Evolutionary conservation across 495 filamentous ascomycete genomes (phyloP).

Genomic region (Aspergillus coremiiformis): DNA sequence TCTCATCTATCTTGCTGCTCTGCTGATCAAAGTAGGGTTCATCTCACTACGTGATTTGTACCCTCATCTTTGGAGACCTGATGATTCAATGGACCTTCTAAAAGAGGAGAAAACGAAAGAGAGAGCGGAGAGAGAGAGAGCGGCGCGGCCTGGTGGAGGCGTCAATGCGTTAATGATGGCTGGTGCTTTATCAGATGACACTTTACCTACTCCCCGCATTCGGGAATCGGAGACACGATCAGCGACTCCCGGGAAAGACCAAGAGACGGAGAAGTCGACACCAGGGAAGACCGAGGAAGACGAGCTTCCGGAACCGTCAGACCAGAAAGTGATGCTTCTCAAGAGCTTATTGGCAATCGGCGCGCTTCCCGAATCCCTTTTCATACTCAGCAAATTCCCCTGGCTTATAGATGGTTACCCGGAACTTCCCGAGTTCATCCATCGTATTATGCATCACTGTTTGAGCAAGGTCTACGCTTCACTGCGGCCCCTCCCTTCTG

Average conservation of each 20-base stretch:
- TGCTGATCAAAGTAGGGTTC: constrained; percentile 96
- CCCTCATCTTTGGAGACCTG: constrained; percentile 80
- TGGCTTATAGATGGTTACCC: constrained; percentile 82
- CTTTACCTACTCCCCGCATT: constrained; percentile 43
- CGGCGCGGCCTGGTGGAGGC: constrained; percentile 54
- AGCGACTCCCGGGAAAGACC: constrained; percentile 43
- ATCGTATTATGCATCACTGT: constrained; percentile 75
- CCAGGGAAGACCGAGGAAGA: constrained; percentile 46
- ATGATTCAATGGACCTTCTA: constrained; percentile 70
- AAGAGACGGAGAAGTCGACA: constrained; percentile 42
- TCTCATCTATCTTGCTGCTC: constrained; percentile 78
- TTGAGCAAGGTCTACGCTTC: constrained; percentile 60
- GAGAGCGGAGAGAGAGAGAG: constrained; percentile 67
- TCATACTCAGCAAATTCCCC: constrained; percentile 82
- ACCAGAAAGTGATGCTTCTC: constrained; percentile 81
- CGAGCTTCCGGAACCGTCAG: constrained; percentile 68
- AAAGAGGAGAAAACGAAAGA: constrained; percentile 62
- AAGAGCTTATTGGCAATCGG: constrained; percentile 84
- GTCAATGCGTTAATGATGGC: constrained; percentile 87
- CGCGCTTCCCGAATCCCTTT: constrained; percentile 86
- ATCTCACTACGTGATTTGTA: constrained; percentile 92
- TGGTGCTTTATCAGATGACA: constrained; percentile 80
- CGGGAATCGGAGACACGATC: constrained; percentile 38
- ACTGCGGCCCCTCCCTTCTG: constrained; percentile 39
- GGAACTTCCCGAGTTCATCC: constrained; percentile 68